These are phyloP conservation scores for Quercus mongolica DNA, from an alignment of 306 rosid species.

Conservation along the genomic window DNA sequence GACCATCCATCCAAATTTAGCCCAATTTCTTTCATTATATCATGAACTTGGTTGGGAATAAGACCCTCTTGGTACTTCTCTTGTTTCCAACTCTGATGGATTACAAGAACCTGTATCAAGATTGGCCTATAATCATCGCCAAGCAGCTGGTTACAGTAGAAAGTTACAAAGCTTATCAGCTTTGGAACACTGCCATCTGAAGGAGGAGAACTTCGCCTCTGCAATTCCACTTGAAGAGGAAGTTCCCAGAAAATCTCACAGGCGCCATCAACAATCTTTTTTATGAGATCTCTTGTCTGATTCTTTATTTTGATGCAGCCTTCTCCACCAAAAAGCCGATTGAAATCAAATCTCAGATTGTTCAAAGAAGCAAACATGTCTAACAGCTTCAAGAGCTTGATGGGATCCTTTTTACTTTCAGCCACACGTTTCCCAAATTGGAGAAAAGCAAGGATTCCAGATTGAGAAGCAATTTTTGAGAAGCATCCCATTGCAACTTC, in stretches of 20 bases:
- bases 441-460: slow-evolving; percentile 61
- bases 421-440: slow-evolving; percentile 58
- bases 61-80: slow-evolving; percentile 43
- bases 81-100: slow-evolving; percentile 64
- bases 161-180: slow-evolving; percentile 64
- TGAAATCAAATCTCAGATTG: slow-evolving; percentile 57
- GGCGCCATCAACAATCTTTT: slow-evolving; percentile 53
- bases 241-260: slow-evolving; percentile 73
- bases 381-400: slow-evolving; percentile 69
- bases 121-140: slow-evolving; percentile 51
- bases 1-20: slow-evolving; percentile 80
- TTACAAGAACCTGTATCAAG: slow-evolving; percentile 54
- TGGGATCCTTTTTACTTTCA: slow-evolving; percentile 54
- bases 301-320: slow-evolving; percentile 57
- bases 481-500: slow-evolving; percentile 46
- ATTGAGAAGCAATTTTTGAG: slow-evolving; percentile 52
- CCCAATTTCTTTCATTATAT: slow-evolving; percentile 59
- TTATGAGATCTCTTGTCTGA: slow-evolving; percentile 66
- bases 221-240: slow-evolving; percentile 72
- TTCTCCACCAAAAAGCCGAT: slow-evolving; percentile 55
- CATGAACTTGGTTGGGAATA: slow-evolving; percentile 37
- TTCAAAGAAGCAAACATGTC: slow-evolving; percentile 63
- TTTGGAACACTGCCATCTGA: slow-evolving; percentile 72
- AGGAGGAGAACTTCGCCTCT: slow-evolving; percentile 67
- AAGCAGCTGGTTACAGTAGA: slow-evolving; percentile 66